Conservation (phyloP, 192 early-diverging fungal genomes). For the Mycoemilia scoparia region DNA sequence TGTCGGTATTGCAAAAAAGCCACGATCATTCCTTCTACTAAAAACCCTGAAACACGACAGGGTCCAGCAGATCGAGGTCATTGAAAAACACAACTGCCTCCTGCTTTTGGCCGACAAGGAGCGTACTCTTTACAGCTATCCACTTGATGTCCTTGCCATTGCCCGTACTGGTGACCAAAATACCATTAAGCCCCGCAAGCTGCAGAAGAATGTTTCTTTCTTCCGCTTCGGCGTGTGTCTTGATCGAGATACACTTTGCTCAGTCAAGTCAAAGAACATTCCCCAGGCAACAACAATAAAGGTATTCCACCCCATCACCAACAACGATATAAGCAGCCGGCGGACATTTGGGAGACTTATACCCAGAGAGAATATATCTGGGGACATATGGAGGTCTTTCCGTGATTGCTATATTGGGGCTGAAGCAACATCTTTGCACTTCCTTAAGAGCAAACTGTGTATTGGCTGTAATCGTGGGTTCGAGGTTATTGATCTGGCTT, state of each 20-base stretch:
- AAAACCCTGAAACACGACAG: conserved; percentile 49
- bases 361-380: conserved; percentile 18
- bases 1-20: conserved; percentile 39
- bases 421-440: conserved; percentile 73
- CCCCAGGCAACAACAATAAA: conserved; percentile 53
- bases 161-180: conserved; percentile 12
- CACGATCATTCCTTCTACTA: conserved; percentile 28
- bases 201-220: conserved; percentile 45
- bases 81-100: conserved; percentile 62
- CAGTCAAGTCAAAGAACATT: conserved; percentile 52
- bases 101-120: conserved; percentile 64
- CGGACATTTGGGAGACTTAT: conserved; percentile 28
- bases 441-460: conserved; percentile 66
- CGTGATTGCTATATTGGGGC: conserved; percentile 88
- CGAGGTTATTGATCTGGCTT: conserved; percentile 76
- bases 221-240: conserved; percentile 48
- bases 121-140: conserved; percentile 32
- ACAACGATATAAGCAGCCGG: conserved; percentile 16
- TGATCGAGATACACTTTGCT: conserved; percentile 42
- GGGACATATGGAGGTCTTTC: conserved; percentile 30
- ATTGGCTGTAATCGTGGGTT: conserved; percentile 86
- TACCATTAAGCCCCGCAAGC: conserved; percentile 22
- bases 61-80: conserved; percentile 71
- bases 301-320: conserved; percentile 47
- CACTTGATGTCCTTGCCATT: conserved; percentile 32